Base-by-base conservation (phyloP, 768 basidiomycete genomes). In the Kwoniella heveanensis region DNA sequence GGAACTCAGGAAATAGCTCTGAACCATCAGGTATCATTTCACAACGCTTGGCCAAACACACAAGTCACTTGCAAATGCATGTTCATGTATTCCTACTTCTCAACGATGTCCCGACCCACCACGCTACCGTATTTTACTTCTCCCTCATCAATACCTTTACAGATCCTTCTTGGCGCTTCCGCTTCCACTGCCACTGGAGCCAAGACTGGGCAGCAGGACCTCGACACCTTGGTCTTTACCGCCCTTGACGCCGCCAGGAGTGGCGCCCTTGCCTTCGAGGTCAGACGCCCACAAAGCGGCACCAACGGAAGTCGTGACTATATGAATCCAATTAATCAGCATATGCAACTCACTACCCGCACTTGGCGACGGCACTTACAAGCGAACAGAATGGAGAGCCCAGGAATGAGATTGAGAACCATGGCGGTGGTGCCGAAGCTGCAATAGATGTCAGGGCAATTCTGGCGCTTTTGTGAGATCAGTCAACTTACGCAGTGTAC, bases 241-340 rank as follows among this genome's bases (percentile, higher is more conserved):
- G 57, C 29, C 44, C 44, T 54, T 36, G 22, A 30, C n/a, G 21
- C 49, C 58, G 32, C 22, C 36, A 39, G 62, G 36, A 27, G 32
- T 44, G 27, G 30, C 57, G 39, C 57, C 56, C 55, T 71, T 76
- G 57, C 81, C 83, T 78, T 90, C 88, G n/a, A 89, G 57, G 50
- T 87, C 84, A 26, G 85, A 84, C 0, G 87, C 88, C 88, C 88
- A 90, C 8, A 90, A 79, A 10, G 88, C 88, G 0, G 88, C 88
- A 24, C 88, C 88, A 24, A 88, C 85, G 1, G 86, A 84, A 22
- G 85, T 85, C 0, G 87, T 87, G 73, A 88, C 73, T 74, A 58
- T 19, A 17, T 2, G 46, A 37, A 27, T 53, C 27, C 4, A 22
- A 49, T 9, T 2, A 30, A 44, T 44, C 44, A 60, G 48, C 15